Percentiles rank a stretch among this genome's conserved stretches.
These are phyloP conservation scores for Sordariomycetes sp. DNA, from an alignment of 2,329 filamentous ascomycete genomes.

Conservation along the genomic window DNA sequence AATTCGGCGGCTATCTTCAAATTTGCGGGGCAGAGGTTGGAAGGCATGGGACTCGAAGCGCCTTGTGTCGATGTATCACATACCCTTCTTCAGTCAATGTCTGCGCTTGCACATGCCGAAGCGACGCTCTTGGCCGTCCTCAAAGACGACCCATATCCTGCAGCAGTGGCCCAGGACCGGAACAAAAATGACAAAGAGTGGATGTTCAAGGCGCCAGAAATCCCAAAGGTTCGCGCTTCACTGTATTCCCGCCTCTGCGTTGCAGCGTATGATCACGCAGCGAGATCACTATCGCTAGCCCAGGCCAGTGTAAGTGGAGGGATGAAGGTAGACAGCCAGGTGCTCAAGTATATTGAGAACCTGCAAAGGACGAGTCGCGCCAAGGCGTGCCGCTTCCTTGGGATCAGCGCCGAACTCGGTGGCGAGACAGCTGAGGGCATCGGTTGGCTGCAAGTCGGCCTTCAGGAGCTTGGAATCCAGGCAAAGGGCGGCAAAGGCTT, in stretches of 20 bases:
- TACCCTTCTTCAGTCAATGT: conserved; percentile 43
- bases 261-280: conserved; percentile 79
- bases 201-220: conserved; percentile 89
- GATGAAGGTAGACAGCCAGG: conserved; percentile 51
- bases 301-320: conserved; percentile 16
- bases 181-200: conserved; percentile 83
- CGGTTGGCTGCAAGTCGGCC: conserved; percentile 74
- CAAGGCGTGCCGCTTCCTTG: conserved; percentile 84
- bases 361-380: conserved; percentile 67
- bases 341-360: conserved; percentile 68
- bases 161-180: conserved; percentile 68
- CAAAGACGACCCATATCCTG: conserved; percentile 91
- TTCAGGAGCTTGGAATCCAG: conserved; percentile 63
- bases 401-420: conserved; percentile 75
- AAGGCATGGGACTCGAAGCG: conserved; percentile 25
- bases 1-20: conserved; percentile 71
- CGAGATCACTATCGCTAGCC: conserved; percentile 52
- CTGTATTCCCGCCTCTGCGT: conserved; percentile 83
- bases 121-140: conserved; percentile 82
- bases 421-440: conserved; percentile 78
- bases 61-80: conserved; percentile 46
- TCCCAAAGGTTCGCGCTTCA: conserved; percentile 81
- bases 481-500: conserved; percentile 42
- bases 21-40: conserved; percentile 53
- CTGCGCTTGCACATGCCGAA: conserved; percentile 69